Conservation (phyloP, 2,329 filamentous ascomycete species). For the Verticillium nubilum region DNA sequence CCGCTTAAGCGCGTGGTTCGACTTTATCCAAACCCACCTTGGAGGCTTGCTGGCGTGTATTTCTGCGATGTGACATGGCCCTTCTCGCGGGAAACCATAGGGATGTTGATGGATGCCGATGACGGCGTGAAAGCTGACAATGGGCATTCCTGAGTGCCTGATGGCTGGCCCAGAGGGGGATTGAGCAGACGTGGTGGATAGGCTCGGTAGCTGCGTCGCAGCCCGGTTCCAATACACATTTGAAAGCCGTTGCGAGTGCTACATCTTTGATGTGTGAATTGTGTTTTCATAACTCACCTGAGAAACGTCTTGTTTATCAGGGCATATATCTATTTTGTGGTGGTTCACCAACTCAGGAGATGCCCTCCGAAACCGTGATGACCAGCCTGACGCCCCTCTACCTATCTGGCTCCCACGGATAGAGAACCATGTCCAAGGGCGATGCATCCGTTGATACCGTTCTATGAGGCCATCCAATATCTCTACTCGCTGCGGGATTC, state of each 20-base stretch:
- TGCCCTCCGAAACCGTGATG: background rate
- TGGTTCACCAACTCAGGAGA: too few relatives aligned
- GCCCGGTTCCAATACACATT: background rate
- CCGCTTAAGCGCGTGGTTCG: conserved; percentile 52
- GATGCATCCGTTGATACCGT: background rate
- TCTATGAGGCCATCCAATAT: background rate
- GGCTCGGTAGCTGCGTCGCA: background rate
- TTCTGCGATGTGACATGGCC: background rate
- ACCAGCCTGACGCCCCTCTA: background rate
- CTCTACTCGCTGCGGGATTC: background rate
- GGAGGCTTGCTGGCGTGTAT: background rate
- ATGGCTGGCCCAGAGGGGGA: background rate
- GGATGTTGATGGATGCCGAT: background rate
- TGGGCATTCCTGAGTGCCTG: background rate
- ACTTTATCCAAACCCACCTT: background rate
- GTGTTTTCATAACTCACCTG: background rate
- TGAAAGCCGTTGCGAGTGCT: background rate
- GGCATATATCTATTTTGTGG: too few relatives aligned
- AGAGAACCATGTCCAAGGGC: too few relatives aligned
- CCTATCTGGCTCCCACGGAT: too few relatives aligned
- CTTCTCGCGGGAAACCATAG: background rate
- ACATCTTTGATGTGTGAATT: background rate
- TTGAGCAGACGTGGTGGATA: background rate
- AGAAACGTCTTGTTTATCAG: background rate
- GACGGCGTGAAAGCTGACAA: background rate